Percentiles rank a stretch among this genome's conserved stretches.
phyloP scores from a whole-genome alignment of 1,139 yeast species.

The Taphrina wiesneri region DNA sequence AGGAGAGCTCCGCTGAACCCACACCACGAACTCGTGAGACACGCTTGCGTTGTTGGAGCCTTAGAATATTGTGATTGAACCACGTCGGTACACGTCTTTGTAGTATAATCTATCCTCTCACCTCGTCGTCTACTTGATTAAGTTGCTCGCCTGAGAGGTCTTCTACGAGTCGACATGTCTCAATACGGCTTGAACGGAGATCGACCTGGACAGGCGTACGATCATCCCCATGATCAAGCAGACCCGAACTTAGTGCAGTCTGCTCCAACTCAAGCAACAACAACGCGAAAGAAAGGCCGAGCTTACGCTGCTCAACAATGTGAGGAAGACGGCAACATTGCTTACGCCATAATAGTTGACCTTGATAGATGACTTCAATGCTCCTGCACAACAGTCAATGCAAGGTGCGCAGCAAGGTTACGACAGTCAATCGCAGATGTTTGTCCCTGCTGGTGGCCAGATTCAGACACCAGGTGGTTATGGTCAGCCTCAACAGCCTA shows the following conservation, averaged over 20 bases:
- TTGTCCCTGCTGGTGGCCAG: constrained; percentile 22
- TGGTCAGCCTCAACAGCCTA: constrained; percentile 2
- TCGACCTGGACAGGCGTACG: constrained; percentile 3
- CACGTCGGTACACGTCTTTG: background rate
- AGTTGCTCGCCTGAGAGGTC: background rate
- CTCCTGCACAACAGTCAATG: constrained; percentile 17
- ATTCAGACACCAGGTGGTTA: background rate
- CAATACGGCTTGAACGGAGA: constrained; percentile 27
- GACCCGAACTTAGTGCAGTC: constrained; percentile 1
- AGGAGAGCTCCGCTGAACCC: background rate
- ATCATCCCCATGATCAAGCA: constrained; percentile 1
- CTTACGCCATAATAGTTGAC: background rate
- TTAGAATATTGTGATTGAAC: constrained; percentile 1
- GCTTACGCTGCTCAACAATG: constrained; percentile 34
- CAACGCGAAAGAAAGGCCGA: constrained; percentile 31
- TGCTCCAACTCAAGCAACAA: constrained; percentile 7
- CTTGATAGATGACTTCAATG: constrained; percentile 28
- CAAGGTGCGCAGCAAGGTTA: constrained; percentile 11
- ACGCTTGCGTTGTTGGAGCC: constrained; percentile 8
- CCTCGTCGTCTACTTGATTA: background rate
- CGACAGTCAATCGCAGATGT: constrained; percentile 26
- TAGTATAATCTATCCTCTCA: background rate
- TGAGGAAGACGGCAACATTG: background rate
- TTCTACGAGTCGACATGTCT: constrained; percentile 16
- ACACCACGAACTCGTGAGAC: constrained; percentile 5